These are phyloP conservation scores for Effrenium voratum DNA, from an alignment of 73 alveolate genomes.

Conservation along the genomic window DNA sequence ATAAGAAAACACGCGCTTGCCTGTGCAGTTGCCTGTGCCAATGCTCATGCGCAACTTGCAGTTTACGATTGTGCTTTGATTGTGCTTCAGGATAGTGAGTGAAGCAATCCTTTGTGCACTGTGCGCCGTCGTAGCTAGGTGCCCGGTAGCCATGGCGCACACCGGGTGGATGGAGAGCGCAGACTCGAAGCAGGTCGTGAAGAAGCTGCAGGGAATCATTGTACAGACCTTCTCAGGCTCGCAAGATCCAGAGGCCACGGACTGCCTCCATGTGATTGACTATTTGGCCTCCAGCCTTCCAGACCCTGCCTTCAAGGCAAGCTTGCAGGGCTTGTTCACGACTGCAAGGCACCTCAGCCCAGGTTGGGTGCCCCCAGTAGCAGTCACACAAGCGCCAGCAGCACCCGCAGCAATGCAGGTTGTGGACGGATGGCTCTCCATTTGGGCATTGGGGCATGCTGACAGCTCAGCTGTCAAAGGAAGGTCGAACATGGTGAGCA, in stretches of 20 bases:
- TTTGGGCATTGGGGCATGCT: neutral
- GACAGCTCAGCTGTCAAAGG: neutral
- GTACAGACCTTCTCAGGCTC: neutral
- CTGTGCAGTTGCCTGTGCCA: no score
- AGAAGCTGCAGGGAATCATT: neutral
- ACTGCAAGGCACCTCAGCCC: neutral
- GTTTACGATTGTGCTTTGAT: no score
- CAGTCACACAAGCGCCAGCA: neutral
- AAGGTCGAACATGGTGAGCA: constrained; percentile 26
- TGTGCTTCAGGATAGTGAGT: no score
- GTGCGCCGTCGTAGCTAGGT: no score
- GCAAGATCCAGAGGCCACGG: neutral
- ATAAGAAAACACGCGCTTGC: no score
- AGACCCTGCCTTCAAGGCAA: neutral
- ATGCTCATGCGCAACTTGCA: no score
- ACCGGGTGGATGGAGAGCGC: neutral
- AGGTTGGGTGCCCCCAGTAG: neutral
- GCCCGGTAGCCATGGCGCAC: neutral
- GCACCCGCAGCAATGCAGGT: neutral
- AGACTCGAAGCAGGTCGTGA: neutral
- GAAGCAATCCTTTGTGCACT: no score
- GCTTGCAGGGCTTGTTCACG: neutral
- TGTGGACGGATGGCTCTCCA: neutral
- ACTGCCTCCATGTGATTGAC: constrained; percentile 29
- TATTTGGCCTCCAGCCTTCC: neutral